Percentiles rank a stretch among this genome's conserved stretches.
Evolutionary conservation across 1,284 basidiomycete genomes (phyloP).

Genomic region (Agroathelia rolfsii): DNA sequence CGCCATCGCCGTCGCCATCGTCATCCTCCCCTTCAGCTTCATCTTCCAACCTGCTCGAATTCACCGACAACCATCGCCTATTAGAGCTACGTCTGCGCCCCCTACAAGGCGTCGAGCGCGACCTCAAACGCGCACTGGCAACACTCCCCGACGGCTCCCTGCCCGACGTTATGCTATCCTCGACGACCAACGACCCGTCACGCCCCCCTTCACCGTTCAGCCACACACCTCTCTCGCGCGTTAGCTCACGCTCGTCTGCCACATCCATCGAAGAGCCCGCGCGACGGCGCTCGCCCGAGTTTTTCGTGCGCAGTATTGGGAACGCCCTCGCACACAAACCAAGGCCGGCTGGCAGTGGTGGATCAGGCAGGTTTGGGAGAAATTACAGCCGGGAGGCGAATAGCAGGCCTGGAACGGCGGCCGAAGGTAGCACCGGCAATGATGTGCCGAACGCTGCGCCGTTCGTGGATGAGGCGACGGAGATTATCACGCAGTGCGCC

Average conservation of each 20-base stretch:
- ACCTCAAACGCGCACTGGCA: conserved; percentile 41
- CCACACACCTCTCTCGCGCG: too few species aligned
- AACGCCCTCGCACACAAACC: too few species aligned
- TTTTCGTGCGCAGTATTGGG: too few species aligned
- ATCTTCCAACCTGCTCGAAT: conserved; percentile 10
- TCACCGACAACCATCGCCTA: conserved; percentile 34
- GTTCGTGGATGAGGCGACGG: conserved; percentile 35
- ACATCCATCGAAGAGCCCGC: conserved; percentile 1
- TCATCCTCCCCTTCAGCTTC: conserved; percentile 8
- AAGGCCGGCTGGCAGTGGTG: too few species aligned
- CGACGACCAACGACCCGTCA: too few species aligned
- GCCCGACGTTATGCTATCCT: too few species aligned
- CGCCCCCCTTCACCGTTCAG: too few species aligned
- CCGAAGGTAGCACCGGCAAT: conserved; percentile 4
- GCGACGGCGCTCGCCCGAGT: not conserved
- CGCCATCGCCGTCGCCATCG: conserved; percentile 10
- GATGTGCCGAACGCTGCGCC: conserved; percentile 7
- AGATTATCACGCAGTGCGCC: conserved; percentile 46
- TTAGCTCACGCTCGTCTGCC: too few species aligned
- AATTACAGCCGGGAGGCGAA: conserved; percentile 7
- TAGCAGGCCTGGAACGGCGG: conserved; percentile 1
- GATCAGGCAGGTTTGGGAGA: too few species aligned
- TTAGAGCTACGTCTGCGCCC: conserved; percentile 43
- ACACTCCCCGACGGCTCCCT: conserved; percentile 35
- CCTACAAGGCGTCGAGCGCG: conserved; percentile 42